Conservation (phyloP, 805 yeast species). For the Citeromyces nyonsensis region DNA sequence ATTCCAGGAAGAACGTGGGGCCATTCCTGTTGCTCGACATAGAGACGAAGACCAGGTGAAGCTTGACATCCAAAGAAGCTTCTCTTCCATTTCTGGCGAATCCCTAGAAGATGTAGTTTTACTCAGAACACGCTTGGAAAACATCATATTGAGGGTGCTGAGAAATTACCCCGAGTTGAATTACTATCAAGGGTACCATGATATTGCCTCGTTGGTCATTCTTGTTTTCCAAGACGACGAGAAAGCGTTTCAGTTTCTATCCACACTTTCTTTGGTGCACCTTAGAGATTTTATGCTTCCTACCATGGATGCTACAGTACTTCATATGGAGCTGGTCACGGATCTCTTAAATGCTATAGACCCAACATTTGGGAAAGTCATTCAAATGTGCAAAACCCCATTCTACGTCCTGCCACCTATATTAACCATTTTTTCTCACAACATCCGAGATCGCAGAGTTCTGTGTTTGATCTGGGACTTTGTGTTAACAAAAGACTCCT, state of each 20-base stretch:
- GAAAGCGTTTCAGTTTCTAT: slow-evolving; percentile 17
- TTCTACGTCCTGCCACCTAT: slow-evolving; percentile 64
- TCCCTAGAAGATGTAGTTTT: slow-evolving; percentile 7
- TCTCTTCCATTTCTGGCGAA: slow-evolving; percentile 21
- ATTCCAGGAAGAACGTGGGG: slow-evolving; percentile 8
- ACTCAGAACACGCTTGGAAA: slow-evolving; percentile 24
- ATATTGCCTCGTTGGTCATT: slow-evolving; percentile 55
- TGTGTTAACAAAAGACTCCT: too few relatives aligned
- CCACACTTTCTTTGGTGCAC: slow-evolving; percentile 33
- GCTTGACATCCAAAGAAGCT: slow-evolving; percentile 67
- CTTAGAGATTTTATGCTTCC: slow-evolving; percentile 80
- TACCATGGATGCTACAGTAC: slow-evolving; percentile 47
- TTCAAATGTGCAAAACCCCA: slow-evolving; percentile 27
- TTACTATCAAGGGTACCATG: slow-evolving; percentile 92
- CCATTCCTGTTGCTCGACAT: slow-evolving; percentile 24
- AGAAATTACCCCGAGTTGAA: slow-evolving; percentile 43
- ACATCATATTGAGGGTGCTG: slow-evolving; percentile 36
- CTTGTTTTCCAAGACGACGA: slow-evolving; percentile 22
- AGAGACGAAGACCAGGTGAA: slow-evolving; percentile 66
- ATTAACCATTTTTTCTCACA: slow-evolving; percentile 70
- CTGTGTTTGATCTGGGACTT: too few relatives aligned
- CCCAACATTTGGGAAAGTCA: slow-evolving; percentile 19
- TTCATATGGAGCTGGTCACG: slow-evolving; percentile 54
- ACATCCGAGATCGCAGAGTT: slow-evolving; percentile 9
- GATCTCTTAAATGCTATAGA: slow-evolving; percentile 37